Conservation (phyloP, 495 filamentous ascomycete species). For the Staphylotrichum longicolle region DNA sequence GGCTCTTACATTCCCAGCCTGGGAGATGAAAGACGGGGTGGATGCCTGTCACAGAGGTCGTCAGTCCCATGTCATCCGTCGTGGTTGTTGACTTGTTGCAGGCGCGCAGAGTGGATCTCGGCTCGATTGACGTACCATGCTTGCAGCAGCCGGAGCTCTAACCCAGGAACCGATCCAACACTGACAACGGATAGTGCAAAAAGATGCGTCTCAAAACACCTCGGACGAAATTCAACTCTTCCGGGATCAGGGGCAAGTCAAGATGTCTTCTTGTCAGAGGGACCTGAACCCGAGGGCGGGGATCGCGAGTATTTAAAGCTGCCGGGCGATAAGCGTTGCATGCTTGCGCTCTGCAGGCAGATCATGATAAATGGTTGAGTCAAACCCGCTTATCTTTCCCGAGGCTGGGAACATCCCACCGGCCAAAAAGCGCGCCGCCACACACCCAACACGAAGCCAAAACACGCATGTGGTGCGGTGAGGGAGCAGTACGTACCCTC, state of each 20-base stretch:
- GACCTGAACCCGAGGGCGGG: background rate
- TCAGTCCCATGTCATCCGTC: background rate
- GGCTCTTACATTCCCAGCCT: conserved; percentile 14
- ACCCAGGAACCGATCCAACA: no score
- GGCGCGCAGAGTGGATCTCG: background rate
- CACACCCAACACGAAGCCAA: background rate
- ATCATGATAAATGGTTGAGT: no score
- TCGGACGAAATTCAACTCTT: background rate
- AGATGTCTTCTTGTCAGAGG: background rate
- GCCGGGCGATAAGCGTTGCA: no score
- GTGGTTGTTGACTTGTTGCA: background rate
- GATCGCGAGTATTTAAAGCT: no score
- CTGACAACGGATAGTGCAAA: no score
- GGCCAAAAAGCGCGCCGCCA: background rate
- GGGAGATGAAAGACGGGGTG: conserved; percentile 12
- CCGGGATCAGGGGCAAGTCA: background rate
- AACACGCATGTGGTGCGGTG: no score
- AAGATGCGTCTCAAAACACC: no score
- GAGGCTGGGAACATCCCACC: background rate
- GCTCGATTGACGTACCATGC: conserved; percentile 15
- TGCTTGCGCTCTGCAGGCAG: no score
- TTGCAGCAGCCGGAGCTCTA: background rate
- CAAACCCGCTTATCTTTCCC: no score
- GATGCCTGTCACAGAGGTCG: conserved; percentile 10
- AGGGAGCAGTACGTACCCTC: no score